Evolutionary conservation across 2,329 filamentous ascomycete species (phyloP).

Genomic region (Penicillium sp.): DNA sequence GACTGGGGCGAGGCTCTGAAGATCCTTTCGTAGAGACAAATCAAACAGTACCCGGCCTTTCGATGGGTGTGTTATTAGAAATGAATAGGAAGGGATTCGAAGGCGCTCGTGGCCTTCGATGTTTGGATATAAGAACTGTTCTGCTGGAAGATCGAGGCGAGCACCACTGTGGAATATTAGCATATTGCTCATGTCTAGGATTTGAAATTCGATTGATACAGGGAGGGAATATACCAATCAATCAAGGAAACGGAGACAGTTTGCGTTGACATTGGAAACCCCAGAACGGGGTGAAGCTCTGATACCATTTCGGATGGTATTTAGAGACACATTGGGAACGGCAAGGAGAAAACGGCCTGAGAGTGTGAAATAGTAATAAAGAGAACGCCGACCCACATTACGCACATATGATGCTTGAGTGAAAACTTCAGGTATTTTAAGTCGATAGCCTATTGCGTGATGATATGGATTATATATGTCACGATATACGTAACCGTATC

Average conservation of each 20-base stretch:
- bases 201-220: neutral
- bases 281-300: neutral
- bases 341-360: neutral
- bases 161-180: neutral
- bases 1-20: neutral
- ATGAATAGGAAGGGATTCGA: neutral
- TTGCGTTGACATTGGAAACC: neutral
- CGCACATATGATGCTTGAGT: neutral
- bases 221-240: neutral
- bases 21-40: neutral
- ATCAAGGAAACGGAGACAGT: neutral
- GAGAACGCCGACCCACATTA: neutral
- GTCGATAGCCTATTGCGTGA: neutral
- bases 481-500: neutral
- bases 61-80: neutral
- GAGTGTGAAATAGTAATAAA: neutral
- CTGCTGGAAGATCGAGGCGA: neutral
- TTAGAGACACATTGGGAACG: neutral
- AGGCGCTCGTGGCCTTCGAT: neutral
- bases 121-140: neutral
- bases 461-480: neutral
- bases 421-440: neutral
- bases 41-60: neutral
- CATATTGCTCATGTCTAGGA: too few species aligned
- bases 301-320: neutral